Percentiles rank a stretch among this genome's conserved stretches.
Evolutionary conservation across 176 grass and related monocot species (phyloP).

Genomic region (Musa acuminata): DNA sequence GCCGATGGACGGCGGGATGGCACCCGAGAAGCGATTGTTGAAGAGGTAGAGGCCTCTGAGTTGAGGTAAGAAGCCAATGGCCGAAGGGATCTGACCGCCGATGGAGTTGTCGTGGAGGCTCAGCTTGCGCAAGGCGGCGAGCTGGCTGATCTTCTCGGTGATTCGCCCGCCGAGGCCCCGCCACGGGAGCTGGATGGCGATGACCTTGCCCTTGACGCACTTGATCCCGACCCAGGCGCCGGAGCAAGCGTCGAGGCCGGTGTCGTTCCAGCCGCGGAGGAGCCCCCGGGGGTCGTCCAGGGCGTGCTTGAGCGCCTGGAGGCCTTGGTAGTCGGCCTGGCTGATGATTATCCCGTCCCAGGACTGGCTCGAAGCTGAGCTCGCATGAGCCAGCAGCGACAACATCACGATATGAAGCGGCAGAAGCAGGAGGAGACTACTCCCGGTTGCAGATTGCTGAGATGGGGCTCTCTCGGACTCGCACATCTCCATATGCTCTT

Average conservation of each 20-base stretch:
- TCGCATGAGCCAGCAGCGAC: not conserved
- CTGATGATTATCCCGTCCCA: conserved; percentile 52
- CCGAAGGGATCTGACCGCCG: conserved; percentile 29
- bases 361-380: not conserved
- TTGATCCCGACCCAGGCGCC: conserved; percentile 60
- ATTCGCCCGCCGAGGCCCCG: conserved; percentile 38
- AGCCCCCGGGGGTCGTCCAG: conserved; percentile 37
- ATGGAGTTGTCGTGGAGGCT: conserved; percentile 58
- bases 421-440: not conserved
- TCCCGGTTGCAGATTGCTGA: not conserved
- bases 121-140: conserved; percentile 37
- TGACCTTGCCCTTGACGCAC: conserved; percentile 51
- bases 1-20: conserved; percentile 35
- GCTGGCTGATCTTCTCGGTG: conserved; percentile 47
- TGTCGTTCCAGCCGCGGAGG: conserved; percentile 58
- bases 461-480: not conserved
- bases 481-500: not conserved
- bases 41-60: conserved; percentile 67
- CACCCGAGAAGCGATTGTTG: conserved; percentile 65
- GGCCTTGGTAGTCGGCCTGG: conserved; percentile 51
- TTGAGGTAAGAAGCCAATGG: conserved; percentile 30
- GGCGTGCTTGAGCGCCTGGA: conserved; percentile 54
- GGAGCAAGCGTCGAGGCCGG: conserved; percentile 56
- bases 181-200: conserved; percentile 58
- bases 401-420: not conserved